These are phyloP conservation scores for Oenanthe sinensis DNA, from an alignment of 129 eudicot species.

Conservation along the genomic window DNA sequence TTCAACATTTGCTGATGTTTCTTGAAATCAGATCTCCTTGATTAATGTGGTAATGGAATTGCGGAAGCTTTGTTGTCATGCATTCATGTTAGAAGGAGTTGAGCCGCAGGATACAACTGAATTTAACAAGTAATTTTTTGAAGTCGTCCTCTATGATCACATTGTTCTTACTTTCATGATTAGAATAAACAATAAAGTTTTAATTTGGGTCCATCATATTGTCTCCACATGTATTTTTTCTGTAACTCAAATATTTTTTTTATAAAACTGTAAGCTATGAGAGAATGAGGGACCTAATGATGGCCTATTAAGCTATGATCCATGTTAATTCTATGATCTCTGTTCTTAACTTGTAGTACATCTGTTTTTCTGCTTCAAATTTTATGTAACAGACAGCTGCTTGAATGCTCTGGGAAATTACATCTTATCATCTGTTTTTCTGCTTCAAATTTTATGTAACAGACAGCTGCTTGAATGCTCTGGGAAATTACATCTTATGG, in stretches of 20 bases:
- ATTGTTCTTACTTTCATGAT: not conserved
- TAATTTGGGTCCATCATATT: not conserved
- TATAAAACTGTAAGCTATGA: not conserved
- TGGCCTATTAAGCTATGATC: not conserved
- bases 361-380: not conserved
- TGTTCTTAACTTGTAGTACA: not conserved
- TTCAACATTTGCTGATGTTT: not conserved
- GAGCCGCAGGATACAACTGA: slow-evolving; percentile 80
- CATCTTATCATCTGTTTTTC: no score
- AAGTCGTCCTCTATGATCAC: slow-evolving; percentile 4
- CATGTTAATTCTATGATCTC: not conserved
- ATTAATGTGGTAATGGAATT: slow-evolving; percentile 98
- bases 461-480: slow-evolving; percentile 82
- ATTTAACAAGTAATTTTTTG: slow-evolving; percentile 62
- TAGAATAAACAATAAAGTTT: not conserved
- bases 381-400: slow-evolving; percentile 52
- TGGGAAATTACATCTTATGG: slow-evolving; percentile 82
- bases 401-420: slow-evolving; percentile 84
- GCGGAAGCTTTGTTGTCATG: slow-evolving; percentile 95
- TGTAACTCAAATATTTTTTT: not conserved
- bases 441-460: slow-evolving; percentile 25
- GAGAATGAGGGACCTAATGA: not conserved
- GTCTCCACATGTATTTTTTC: not conserved
- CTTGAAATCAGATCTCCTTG: slow-evolving; percentile 64
- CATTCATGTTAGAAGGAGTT: slow-evolving; percentile 97